A percentile compares a stretch with the other conserved stretches of the same genome.
phyloP scores from a whole-genome alignment of 352 stramenopile species.

The Thalassiosira hispida region DNA sequence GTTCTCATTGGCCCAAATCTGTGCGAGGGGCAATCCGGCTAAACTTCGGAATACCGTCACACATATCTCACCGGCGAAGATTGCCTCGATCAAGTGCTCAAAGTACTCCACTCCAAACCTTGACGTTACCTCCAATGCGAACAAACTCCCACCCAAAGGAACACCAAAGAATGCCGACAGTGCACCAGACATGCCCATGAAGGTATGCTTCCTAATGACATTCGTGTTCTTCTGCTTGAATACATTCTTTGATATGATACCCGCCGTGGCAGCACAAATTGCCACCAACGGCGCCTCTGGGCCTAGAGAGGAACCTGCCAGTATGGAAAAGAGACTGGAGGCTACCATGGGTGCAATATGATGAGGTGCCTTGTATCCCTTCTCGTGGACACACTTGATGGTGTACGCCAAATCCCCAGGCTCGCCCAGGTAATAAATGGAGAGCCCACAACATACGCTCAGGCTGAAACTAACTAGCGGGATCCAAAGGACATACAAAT shows the following conservation, averaged over 20 bases:
- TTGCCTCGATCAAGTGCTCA: conserved; percentile 63
- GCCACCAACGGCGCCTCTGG: conserved; percentile 65
- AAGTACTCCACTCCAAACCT: conserved; percentile 72
- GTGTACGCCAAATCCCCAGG: conserved; percentile 68
- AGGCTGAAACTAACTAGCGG: conserved; percentile 49
- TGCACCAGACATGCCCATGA: conserved; percentile 67
- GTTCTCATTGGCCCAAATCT: conserved; percentile 47
- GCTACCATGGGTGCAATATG: conserved; percentile 52
- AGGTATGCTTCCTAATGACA: conserved; percentile 63
- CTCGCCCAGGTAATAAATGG: conserved; percentile 56
- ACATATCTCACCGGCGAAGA: conserved; percentile 59
- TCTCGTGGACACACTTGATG: conserved; percentile 62
- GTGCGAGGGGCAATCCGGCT: conserved; percentile 40
- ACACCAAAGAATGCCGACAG: conserved; percentile 68
- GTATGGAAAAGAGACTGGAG: conserved; percentile 59
- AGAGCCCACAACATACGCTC: conserved; percentile 47
- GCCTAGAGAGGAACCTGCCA: conserved; percentile 54
- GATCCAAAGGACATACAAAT: conserved; percentile 55
- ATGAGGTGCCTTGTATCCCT: conserved; percentile 31
- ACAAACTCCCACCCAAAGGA: conserved; percentile 56
- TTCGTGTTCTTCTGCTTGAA: conserved; percentile 52
- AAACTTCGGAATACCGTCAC: conserved; percentile 57
- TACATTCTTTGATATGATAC: conserved; percentile 51
- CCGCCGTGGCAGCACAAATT: conserved; percentile 58
- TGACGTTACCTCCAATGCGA: conserved; percentile 62